Evolutionary conservation across 108 stramenopile genomes (phyloP).

Genomic region (Discostella stelligeroides): DNA sequence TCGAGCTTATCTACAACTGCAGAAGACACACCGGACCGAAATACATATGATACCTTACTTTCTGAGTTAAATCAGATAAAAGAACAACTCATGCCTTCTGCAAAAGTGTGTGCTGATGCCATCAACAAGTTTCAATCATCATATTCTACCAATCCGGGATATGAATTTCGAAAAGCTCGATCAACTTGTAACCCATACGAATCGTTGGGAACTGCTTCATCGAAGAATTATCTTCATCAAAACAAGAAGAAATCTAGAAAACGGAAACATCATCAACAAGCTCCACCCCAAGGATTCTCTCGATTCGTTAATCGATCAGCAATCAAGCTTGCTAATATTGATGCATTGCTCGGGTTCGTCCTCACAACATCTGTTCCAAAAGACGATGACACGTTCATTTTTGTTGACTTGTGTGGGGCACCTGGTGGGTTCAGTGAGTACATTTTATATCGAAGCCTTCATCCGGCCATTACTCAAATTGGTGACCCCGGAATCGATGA

Average conservation of each 20-base stretch:
- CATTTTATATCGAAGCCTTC: constrained; percentile 60
- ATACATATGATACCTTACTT: neutral
- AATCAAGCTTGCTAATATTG: constrained; percentile 85
- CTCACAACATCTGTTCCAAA: constrained; percentile 23
- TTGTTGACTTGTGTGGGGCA: constrained; percentile 88
- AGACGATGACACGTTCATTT: constrained; percentile 48
- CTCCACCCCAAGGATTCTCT: constrained; percentile 4
- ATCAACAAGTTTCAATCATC: constrained; percentile 15
- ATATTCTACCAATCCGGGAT: constrained; percentile 7
- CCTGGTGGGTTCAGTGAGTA: constrained; percentile 93
- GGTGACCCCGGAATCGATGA: neutral
- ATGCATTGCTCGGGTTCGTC: constrained; percentile 64
- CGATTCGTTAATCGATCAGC: constrained; percentile 76
- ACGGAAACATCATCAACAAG: constrained; percentile 54
- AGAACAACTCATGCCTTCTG: constrained; percentile 60
- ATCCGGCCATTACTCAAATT: constrained; percentile 9
- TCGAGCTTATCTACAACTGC: neutral
- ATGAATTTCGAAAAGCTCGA: constrained; percentile 69
- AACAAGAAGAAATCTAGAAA: constrained; percentile 28
- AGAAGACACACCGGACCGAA: neutral
- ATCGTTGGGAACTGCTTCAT: constrained; percentile 50
- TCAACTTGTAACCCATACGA: constrained; percentile 75
- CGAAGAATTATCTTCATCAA: neutral
- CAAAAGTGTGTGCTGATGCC: constrained; percentile 44
- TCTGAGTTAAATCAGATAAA: constrained; percentile 54